Base-by-base conservation (phyloP, 176 grass and related monocot genomes). In the Elaeis guineensis region DNA sequence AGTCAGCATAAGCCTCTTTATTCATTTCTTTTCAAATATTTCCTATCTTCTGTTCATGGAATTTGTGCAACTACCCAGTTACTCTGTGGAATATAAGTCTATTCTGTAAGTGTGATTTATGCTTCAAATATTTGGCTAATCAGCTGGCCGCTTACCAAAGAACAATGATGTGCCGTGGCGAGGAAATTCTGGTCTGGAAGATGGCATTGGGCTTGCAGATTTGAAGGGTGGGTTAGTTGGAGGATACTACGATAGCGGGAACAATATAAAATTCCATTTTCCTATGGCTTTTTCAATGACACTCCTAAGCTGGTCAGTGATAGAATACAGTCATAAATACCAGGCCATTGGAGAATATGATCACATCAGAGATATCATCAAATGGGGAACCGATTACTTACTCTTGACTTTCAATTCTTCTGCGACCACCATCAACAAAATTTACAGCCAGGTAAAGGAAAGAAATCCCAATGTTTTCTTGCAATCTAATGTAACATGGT, bases 221-320 rank as follows among this genome's bases (percentile, higher is more conserved):
- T 25, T 62, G 18, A 72, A 63, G 50, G 69, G 11, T 24, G 69
- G 69, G 26, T 50, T 72, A 2, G 58, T 72, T 14, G 69, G 69
- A 62, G 69, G 69, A 39, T 72, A 72, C 22, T 72, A 72, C 17
- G 69, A 72, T 50, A 54, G 58, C 50, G 69, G 69, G 12, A 21
- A 62, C 24, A 72, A 72, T 6, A 72, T 72, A 16, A 72, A 54
- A 25, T 72, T 72, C 19, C 69, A 72, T 44, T 72, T 62, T 62
- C 69, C 69, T 6, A 52, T 72, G 69, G 69, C 69, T 2, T 72
- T 72, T 35, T 72, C 69, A 6, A 72, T 72, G 69, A 72, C 69
- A 21, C n/a, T 72, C n/a, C 25, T 72, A 54, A 72, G 69, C 58
- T 72, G 69, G 69, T 72, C 69, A 5, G 69, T 62, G 14, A 39